Percentiles rank a stretch among this genome's conserved stretches.
phyloP scores from a whole-genome alignment of 1,284 basidiomycete genomes.

The Tilletia caries region DNA sequence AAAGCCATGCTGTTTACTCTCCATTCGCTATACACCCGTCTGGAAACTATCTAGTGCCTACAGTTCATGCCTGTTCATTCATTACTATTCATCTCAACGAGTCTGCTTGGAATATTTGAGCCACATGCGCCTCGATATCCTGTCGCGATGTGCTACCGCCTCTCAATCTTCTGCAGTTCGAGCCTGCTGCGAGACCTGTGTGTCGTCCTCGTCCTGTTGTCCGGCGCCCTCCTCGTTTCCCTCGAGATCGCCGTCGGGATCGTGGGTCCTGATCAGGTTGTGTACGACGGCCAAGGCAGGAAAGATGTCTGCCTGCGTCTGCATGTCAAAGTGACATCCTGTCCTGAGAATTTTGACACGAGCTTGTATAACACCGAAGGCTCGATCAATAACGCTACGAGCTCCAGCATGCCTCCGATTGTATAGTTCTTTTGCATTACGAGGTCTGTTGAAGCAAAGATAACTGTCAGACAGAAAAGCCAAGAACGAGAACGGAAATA shows the following conservation, averaged over 20 bases:
- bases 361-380: not conserved
- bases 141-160: not conserved
- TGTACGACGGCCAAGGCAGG: constrained; percentile 3
- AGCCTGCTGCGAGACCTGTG: not conserved
- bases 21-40: too few relatives aligned
- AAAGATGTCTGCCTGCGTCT: constrained; percentile 6
- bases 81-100: too few relatives aligned
- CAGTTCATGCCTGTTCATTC: too few relatives aligned
- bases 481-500: not conserved
- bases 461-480: not conserved
- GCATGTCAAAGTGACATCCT: not conserved
- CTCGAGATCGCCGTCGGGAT: not conserved
- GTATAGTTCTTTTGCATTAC: not conserved
- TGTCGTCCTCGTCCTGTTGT: too few relatives aligned
- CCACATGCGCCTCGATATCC: not conserved
- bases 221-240: not conserved
- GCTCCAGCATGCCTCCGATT: not conserved
- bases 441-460: not conserved
- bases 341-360: not conserved
- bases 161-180: not conserved
- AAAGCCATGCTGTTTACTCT: too few relatives aligned
- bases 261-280: not conserved
- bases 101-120: too few relatives aligned
- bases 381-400: not conserved
- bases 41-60: too few relatives aligned